Conservation (phyloP, 1,284 basidiomycete species). For the Microbotryomycetes sp. region DNA sequence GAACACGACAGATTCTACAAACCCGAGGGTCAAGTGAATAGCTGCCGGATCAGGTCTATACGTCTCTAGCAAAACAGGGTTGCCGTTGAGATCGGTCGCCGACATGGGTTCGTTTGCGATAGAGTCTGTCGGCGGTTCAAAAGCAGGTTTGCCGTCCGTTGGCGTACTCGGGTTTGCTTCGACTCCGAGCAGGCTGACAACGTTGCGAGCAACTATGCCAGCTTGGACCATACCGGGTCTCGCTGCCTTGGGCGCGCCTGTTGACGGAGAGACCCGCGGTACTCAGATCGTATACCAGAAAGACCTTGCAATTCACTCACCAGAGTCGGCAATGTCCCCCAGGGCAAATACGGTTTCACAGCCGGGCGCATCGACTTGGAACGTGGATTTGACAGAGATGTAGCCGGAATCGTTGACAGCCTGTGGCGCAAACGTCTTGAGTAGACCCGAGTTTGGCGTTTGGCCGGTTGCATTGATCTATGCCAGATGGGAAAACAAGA, state of each 20-base stretch:
- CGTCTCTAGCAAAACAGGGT: not conserved
- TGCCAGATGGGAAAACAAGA: not conserved
- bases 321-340: conserved; percentile 56
- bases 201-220: conserved; percentile 37
- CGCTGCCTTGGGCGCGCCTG: conserved; percentile 57
- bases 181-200: conserved; percentile 38
- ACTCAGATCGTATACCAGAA: not conserved
- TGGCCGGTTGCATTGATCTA: conserved; percentile 69
- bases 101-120: not conserved
- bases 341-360: conserved; percentile 55
- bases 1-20: conserved; percentile 27
- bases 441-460: conserved; percentile 56
- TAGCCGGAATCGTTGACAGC: conserved; percentile 20
- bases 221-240: conserved; percentile 37
- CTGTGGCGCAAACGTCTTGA: conserved; percentile 47
- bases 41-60: conserved; percentile 22
- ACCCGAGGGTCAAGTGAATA: conserved; percentile 32
- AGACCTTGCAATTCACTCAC: not conserved
- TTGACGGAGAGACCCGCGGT: conserved; percentile 24
- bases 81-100: not conserved
- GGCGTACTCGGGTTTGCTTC: no score
- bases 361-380: conserved; percentile 22
- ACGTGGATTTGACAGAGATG: conserved; percentile 16
- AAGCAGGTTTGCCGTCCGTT: not conserved
- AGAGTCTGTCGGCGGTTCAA: not conserved